Base-by-base conservation (phyloP, 2,329 filamentous ascomycete species). In the Alternaria atra region DNA sequence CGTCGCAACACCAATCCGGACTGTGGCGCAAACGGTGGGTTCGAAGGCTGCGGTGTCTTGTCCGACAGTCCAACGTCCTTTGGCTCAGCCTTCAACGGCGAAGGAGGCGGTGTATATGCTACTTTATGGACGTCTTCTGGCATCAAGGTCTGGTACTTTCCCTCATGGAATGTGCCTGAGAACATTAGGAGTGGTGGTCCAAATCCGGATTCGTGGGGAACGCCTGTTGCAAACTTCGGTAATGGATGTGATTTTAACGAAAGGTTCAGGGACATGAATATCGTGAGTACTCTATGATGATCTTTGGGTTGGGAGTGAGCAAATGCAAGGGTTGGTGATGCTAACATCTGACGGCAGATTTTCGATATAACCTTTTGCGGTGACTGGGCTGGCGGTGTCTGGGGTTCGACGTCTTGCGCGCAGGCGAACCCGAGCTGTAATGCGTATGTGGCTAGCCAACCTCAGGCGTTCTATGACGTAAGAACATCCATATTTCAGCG, bases 281-380 rank as follows among this genome's bases (percentile, higher is more conserved):
- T 81, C 42, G 75, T 80, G 23, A n/a, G n/a, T n/a, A n/a, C n/a
- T n/a, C n/a, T n/a, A n/a, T n/a, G n/a, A n/a, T n/a, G n/a, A n/a
- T n/a, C n/a, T n/a, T n/a, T n/a, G n/a, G n/a, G n/a, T n/a, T n/a
- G n/a, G n/a, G n/a, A n/a, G n/a, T n/a, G n/a, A n/a, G n/a, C n/a
- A n/a, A n/a, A n/a, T n/a, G n/a, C n/a, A n/a, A n/a, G n/a, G n/a
- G n/a, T n/a, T n/a, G n/a, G n/a, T n/a, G n/a, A n/a, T n/a, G n/a
- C n/a, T n/a, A n/a, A n/a, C n/a, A n/a, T n/a, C n/a, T n/a, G n/a
- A n/a, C n/a, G n/a, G n/a, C n/a, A n/a, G n/a, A n/a, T n/a, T n/a
- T 81, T 86, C 57, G 82, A 86, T 64, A 83, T 80, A 2, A 84
- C 83, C 1, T 86, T 86, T 73, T 86, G 84, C 61, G 85, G 85